These are phyloP conservation scores for Cyphellophora europaea DNA, from an alignment of 2,329 filamentous ascomycete genomes.

Conservation along the genomic window DNA sequence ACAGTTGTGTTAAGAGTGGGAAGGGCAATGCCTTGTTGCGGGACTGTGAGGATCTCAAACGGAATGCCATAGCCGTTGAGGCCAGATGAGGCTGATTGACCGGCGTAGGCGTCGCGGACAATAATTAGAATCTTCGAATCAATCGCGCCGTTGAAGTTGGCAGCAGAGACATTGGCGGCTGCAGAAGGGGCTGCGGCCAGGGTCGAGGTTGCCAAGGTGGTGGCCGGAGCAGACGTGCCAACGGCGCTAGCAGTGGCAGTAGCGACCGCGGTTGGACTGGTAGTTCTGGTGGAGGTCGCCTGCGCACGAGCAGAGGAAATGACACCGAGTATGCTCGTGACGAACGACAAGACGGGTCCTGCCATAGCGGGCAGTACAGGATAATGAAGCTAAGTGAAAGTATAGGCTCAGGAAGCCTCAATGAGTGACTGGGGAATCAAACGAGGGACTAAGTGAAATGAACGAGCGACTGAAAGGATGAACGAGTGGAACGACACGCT, in stretches of 20 bases:
- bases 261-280: background rate
- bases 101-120: conserved; percentile 41
- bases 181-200: background rate
- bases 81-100: conserved; percentile 41
- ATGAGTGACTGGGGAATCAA: background rate
- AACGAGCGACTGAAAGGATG: conserved; percentile 1
- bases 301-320: background rate
- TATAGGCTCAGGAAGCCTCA: too few species aligned
- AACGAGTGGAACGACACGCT: background rate
- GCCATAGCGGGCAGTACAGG: too few species aligned
- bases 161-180: conserved; percentile 17
- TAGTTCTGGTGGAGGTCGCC: background rate
- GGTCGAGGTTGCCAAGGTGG: background rate
- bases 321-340: background rate
- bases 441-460: background rate
- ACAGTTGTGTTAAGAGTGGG: conserved; percentile 42
- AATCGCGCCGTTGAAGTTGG: conserved; percentile 4
- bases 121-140: conserved; percentile 44
- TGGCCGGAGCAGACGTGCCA: background rate
- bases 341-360: background rate
- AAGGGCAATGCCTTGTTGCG: conserved; percentile 40
- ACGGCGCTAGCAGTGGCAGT: background rate
- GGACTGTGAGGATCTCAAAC: conserved; percentile 46
- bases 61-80: conserved; percentile 54
- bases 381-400: too few species aligned